A percentile compares a stretch with the other conserved stretches of the same genome.
phyloP scores from a whole-genome alignment of 2,329 filamentous ascomycete genomes.

The Cephalotrichum gorgonifer region DNA sequence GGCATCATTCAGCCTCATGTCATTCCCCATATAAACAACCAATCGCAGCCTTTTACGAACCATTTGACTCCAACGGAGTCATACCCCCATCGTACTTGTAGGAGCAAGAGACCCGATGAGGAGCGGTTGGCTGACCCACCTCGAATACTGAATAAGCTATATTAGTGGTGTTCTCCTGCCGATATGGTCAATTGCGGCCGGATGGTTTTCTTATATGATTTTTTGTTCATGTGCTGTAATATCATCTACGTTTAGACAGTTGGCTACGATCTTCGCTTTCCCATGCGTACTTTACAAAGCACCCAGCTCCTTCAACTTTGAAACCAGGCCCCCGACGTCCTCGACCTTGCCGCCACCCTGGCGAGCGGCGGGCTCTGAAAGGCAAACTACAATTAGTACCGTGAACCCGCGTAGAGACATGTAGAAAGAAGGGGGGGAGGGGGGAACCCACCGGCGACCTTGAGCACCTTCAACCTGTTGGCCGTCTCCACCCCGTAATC shows the following conservation, averaged over 20 bases:
- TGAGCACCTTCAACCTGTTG: slow-evolving; percentile 76
- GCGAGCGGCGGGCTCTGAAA: slow-evolving; percentile 67
- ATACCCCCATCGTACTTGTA: too few species aligned
- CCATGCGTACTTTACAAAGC: slow-evolving; percentile 49
- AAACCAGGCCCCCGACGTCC: slow-evolving; percentile 88
- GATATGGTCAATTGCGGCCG: too few species aligned
- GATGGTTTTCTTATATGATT: too few species aligned
- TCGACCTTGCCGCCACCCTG: slow-evolving; percentile 96
- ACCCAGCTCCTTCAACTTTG: slow-evolving; percentile 91
- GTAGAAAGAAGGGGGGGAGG: neutral
- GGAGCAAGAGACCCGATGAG: too few species aligned
- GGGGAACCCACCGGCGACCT: slow-evolving; percentile 62
- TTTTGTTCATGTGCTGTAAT: too few species aligned
- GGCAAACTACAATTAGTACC: neutral
- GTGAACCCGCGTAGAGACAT: neutral
- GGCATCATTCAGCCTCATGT: too few species aligned
- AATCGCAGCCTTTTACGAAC: too few species aligned
- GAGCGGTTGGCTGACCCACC: too few species aligned
- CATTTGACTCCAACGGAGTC: too few species aligned
- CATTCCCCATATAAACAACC: too few species aligned
- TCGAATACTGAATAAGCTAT: too few species aligned
- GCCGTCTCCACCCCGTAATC: slow-evolving; percentile 71
- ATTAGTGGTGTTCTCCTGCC: too few species aligned
- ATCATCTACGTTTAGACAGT: neutral
- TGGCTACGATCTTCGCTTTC: neutral